Percentiles rank a stretch among this genome's conserved stretches.
Evolutionary conservation across 257 asterid species (phyloP).

Genomic region (Capsicum baccatum): DNA sequence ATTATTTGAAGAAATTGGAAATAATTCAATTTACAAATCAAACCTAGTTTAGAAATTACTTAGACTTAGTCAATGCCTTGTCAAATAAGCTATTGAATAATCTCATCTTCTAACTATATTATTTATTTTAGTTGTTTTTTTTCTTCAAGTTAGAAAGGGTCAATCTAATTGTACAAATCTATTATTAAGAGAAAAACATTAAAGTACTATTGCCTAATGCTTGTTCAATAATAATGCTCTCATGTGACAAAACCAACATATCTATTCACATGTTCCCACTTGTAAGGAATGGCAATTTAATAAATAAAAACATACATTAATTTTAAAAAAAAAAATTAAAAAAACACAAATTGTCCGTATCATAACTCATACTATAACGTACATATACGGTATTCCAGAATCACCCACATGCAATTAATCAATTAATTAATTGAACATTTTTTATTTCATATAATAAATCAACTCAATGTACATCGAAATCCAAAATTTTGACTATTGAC

Average conservation of each 20-base stretch:
- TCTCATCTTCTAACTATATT: neutral
- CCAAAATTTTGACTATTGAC: constrained; percentile 10
- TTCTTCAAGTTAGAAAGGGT: neutral
- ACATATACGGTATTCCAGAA: constrained; percentile 32
- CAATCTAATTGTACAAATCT: neutral
- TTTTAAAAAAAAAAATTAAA: neutral
- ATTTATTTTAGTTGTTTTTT: neutral
- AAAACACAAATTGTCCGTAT: constrained; percentile 40
- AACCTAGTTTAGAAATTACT: neutral
- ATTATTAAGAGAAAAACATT: neutral
- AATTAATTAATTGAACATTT: neutral
- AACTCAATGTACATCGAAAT: neutral
- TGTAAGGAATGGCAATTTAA: constrained; percentile 42
- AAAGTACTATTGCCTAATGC: neutral
- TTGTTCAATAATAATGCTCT: neutral
- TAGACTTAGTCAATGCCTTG: neutral
- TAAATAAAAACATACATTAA: neutral
- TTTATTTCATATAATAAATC: neutral
- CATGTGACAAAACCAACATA: constrained; percentile 43
- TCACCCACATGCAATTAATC: constrained; percentile 37
- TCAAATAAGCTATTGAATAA: neutral
- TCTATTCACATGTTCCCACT: constrained; percentile 49
- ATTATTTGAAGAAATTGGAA: neutral
- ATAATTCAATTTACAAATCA: constrained; percentile 1
- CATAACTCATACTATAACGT: constrained; percentile 38